A percentile compares a stretch with the other conserved stretches of the same genome.
Conservation (phyloP, 2,329 filamentous ascomycete genomes). For the Trichoderma asperellum region DNA sequence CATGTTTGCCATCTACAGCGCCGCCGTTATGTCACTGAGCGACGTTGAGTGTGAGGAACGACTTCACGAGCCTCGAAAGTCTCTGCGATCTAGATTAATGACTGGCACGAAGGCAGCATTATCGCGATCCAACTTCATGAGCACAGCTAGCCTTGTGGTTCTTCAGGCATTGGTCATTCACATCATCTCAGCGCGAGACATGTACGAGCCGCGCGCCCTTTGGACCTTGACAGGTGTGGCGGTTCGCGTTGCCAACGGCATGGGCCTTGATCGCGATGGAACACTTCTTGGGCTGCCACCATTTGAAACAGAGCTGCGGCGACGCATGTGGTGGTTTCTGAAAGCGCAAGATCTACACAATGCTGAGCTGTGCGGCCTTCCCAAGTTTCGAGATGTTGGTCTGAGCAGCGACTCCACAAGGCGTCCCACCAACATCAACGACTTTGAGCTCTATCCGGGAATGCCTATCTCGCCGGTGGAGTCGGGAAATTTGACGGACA, state of each 20-base stretch:
- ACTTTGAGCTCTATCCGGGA: not conserved
- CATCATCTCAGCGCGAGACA: conserved; percentile 11
- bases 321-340: conserved; percentile 15
- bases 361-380: conserved; percentile 15
- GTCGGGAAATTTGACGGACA: not conserved
- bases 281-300: conserved; percentile 3
- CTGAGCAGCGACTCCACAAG: conserved; percentile 8
- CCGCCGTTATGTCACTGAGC: conserved; percentile 15
- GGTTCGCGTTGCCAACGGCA: conserved; percentile 6
- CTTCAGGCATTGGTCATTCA: conserved; percentile 13
- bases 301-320: not conserved
- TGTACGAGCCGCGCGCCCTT: conserved; percentile 11
- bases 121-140: not conserved
- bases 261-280: conserved; percentile 18
- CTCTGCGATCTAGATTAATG: conserved; percentile 4
- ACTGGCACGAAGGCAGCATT: not conserved
- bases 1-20: conserved; percentile 20
- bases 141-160: conserved; percentile 1
- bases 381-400: conserved; percentile 16
- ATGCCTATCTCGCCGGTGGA: not conserved
- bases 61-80: conserved; percentile 12
- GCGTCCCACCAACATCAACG: conserved; percentile 10
- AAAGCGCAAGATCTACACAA: conserved; percentile 11
- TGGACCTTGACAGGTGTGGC: conserved; percentile 16
- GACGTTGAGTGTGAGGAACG: conserved; percentile 12